Conservation (phyloP, 73 alveolate genomes). For the Tetrahymena elliotti region DNA sequence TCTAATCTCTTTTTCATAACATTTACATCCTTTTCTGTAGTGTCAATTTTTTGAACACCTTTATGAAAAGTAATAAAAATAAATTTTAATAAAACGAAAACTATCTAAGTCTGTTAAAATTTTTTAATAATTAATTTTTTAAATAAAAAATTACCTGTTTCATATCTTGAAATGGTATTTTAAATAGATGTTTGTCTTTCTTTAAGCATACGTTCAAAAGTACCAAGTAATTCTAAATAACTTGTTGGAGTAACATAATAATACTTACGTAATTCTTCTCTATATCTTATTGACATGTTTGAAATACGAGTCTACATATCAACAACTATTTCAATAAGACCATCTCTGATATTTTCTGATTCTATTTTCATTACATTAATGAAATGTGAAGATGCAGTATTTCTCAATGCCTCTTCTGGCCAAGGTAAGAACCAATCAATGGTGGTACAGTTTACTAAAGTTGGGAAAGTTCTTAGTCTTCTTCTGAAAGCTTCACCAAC, state of each 20-base stretch:
- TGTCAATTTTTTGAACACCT: constrained; percentile 81
- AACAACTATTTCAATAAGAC: constrained; percentile 87
- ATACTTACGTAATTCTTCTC: constrained; percentile 87
- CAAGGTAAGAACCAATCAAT: constrained; percentile 63
- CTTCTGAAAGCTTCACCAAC: constrained; percentile 57
- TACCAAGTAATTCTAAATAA: constrained; percentile 90
- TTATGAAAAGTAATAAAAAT: constrained; percentile 45
- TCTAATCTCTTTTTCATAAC: constrained; percentile 70
- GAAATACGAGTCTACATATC: constrained; percentile 96
- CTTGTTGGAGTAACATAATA: constrained; percentile 98
- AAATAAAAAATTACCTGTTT: constrained; percentile 10
- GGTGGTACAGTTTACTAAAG: constrained; percentile 62
- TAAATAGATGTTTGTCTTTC: constrained; percentile 11
- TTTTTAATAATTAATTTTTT: not conserved
- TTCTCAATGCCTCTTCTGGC: constrained; percentile 62
- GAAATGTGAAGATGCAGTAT: constrained; percentile 30
- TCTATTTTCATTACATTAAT: not conserved
- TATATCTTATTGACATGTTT: constrained; percentile 66
- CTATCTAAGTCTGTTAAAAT: too few species aligned
- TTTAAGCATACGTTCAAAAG: constrained; percentile 76
- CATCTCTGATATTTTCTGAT: constrained; percentile 50
- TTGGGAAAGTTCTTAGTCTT: constrained; percentile 54
- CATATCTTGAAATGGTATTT: not conserved
- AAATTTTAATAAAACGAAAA: not conserved
- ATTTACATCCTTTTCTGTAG: constrained; percentile 74